phyloP scores from a whole-genome alignment of 2,329 filamentous ascomycete species.

The Aspergillus spinulosporus region DNA sequence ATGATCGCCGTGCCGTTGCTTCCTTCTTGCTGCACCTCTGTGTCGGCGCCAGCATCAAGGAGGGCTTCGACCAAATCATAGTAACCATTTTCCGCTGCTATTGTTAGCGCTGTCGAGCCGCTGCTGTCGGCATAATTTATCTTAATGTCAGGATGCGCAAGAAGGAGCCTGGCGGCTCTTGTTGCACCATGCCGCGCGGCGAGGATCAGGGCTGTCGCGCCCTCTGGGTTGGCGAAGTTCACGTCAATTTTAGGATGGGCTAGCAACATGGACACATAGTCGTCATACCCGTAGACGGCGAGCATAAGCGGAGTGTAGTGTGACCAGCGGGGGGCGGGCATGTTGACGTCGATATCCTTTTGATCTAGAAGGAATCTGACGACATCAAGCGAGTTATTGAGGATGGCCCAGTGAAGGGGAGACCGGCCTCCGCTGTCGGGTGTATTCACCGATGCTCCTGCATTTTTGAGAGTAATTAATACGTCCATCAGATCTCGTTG shows the following conservation, averaged over 20 bases:
- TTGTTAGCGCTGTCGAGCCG: constrained; percentile 3
- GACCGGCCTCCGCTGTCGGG: constrained; percentile 8
- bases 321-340: not conserved
- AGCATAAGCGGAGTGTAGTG: constrained; percentile 1
- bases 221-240: constrained; percentile 1
- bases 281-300: not conserved
- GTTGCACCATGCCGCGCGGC: not conserved
- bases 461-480: not conserved
- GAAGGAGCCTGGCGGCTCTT: not conserved
- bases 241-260: not conserved
- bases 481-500: not conserved
- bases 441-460: not conserved
- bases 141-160: constrained; percentile 1
- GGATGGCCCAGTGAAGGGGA: not conserved
- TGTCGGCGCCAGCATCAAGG: constrained; percentile 6
- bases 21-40: constrained; percentile 2
- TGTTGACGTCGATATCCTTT: constrained; percentile 11
- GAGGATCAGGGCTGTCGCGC: constrained; percentile 3
- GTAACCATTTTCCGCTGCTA: not conserved
- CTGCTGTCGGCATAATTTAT: constrained; percentile 2
- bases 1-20: constrained; percentile 8
- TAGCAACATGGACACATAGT: not conserved
- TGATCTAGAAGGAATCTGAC: constrained; percentile 1
- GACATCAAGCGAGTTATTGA: not conserved
- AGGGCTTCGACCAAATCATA: constrained; percentile 6